Evolutionary conservation across 805 yeast genomes (phyloP).

Genomic region (Candida golubevii): DNA sequence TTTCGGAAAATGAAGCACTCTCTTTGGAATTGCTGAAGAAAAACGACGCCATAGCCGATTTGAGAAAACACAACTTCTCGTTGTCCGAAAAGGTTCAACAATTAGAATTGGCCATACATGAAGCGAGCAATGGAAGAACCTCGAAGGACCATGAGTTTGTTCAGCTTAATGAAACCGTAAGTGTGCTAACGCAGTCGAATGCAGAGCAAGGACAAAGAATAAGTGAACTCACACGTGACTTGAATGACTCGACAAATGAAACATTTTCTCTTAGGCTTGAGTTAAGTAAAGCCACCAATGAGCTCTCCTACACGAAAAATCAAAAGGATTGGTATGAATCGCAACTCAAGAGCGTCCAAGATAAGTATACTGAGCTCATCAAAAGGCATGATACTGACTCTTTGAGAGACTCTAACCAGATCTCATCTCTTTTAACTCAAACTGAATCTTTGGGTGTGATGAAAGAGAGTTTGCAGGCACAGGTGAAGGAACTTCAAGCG

Average conservation of each 20-base stretch:
- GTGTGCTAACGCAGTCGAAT: constrained; percentile 29
- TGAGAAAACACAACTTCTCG: constrained; percentile 13
- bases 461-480: constrained; percentile 24
- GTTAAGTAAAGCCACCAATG: constrained; percentile 32
- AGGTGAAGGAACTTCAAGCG: constrained; percentile 46
- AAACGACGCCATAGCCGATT: constrained; percentile 12
- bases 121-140: constrained; percentile 4
- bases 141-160: constrained; percentile 23
- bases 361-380: constrained; percentile 33
- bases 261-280: constrained; percentile 34
- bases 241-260: constrained; percentile 36
- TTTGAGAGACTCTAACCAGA: constrained; percentile 25
- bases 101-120: constrained; percentile 14
- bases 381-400: constrained; percentile 37
- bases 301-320: constrained; percentile 27
- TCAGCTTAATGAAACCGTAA: constrained; percentile 25
- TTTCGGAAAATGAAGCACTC: constrained; percentile 14
- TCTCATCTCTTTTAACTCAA: constrained; percentile 21
- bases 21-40: constrained; percentile 9
- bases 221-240: constrained; percentile 31
- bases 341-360: constrained; percentile 34
- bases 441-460: constrained; percentile 31
- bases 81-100: constrained; percentile 17
- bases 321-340: constrained; percentile 40
- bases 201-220: constrained; percentile 34